A percentile compares a stretch with the other conserved stretches of the same genome.
Evolutionary conservation across 495 filamentous ascomycete genomes (phyloP).

Genomic region (Pyrenula aspistea): DNA sequence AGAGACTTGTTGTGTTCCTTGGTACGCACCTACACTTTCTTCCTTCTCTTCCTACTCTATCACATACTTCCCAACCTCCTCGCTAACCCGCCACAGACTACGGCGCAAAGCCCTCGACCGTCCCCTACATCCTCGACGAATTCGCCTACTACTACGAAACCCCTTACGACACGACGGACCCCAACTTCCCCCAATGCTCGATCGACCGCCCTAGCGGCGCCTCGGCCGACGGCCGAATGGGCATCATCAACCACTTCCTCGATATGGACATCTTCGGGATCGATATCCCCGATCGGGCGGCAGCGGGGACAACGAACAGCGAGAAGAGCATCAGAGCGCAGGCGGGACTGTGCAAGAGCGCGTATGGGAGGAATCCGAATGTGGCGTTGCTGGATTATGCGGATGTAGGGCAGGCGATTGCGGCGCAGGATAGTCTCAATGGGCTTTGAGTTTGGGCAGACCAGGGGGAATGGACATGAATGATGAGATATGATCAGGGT

Average conservation of each 20-base stretch:
- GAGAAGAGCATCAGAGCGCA: slow-evolving; percentile 48
- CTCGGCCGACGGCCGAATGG: slow-evolving; percentile 35
- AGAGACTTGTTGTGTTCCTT: slow-evolving; percentile 52
- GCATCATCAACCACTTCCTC: slow-evolving; percentile 41
- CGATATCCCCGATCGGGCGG: slow-evolving; percentile 40
- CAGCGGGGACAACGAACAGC: slow-evolving; percentile 45
- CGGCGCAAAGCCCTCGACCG: slow-evolving; percentile 30
- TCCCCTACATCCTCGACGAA: slow-evolving; percentile 56
- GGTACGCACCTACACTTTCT: slow-evolving; percentile 22
- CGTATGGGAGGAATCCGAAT: slow-evolving; percentile 44
- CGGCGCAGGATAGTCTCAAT: slow-evolving; percentile 45
- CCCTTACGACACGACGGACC: slow-evolving; percentile 44
- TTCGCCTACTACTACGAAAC: slow-evolving; percentile 66
- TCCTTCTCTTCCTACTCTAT: not conserved
- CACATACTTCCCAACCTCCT: not conserved
- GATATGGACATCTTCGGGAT: slow-evolving; percentile 32
- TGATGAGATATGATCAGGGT: no score
- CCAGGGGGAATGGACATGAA: not conserved
- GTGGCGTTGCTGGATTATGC: slow-evolving; percentile 60
- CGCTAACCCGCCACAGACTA: slow-evolving; percentile 18
- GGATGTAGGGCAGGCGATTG: slow-evolving; percentile 46
- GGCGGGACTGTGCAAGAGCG: slow-evolving; percentile 30
- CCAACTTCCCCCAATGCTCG: slow-evolving; percentile 35
- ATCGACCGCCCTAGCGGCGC: slow-evolving; percentile 45
- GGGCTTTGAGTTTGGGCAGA: slow-evolving; percentile 24